Evolutionary conservation across 257 asterid genomes (phyloP).

Genomic region (Primulina tabacum): DNA sequence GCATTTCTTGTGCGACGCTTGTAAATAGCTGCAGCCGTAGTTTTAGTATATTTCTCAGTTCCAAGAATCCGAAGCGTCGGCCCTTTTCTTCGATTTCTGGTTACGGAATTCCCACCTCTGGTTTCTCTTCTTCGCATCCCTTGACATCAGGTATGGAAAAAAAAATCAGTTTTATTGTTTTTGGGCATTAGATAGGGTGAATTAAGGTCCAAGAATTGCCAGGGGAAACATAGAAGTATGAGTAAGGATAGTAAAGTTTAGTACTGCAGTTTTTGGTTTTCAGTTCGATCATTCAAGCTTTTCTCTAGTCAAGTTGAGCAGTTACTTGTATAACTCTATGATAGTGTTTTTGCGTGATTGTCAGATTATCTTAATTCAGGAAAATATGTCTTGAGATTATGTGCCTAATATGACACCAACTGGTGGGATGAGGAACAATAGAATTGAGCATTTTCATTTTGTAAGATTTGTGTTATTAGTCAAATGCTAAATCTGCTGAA

Average conservation of each 20-base stretch:
- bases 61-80: slow-evolving; percentile 33
- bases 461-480: not conserved
- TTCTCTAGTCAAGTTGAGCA: not conserved
- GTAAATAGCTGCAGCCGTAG: slow-evolving; percentile 25
- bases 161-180: slow-evolving; percentile 6
- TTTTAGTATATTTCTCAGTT: slow-evolving; percentile 27
- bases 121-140: slow-evolving; percentile 26
- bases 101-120: slow-evolving; percentile 23
- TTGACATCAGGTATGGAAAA: slow-evolving; percentile 35
- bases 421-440: not conserved
- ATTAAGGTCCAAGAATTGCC: not conserved
- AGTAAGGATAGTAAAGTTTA: not conserved
- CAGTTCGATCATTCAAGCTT: too few species aligned
- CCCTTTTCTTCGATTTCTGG: slow-evolving; percentile 31
- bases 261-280: not conserved
- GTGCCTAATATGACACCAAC: not conserved
- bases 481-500: not conserved
- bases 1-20: slow-evolving; percentile 30
- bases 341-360: not conserved
- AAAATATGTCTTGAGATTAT: too few species aligned
- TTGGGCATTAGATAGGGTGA: not conserved
- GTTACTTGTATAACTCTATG: not conserved
- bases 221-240: not conserved
- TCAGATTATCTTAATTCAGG: not conserved
- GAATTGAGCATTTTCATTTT: not conserved